phyloP scores from a whole-genome alignment of 805 yeast species.

The Myxozyma mucilagina region DNA sequence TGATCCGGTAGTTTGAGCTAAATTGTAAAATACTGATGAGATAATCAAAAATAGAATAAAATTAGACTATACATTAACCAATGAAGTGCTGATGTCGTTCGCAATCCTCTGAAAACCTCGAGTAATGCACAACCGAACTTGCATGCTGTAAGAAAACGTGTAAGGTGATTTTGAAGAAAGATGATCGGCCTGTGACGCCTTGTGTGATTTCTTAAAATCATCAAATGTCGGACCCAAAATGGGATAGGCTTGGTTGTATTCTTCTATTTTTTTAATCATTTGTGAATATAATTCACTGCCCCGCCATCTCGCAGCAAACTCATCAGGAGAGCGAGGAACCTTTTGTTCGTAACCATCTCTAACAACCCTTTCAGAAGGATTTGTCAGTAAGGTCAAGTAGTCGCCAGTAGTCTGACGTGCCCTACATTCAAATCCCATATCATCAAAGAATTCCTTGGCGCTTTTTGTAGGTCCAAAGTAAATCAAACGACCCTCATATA shows the following conservation, averaged over 20 bases:
- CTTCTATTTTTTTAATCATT: slow-evolving; percentile 50
- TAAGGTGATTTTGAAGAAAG: slow-evolving; percentile 46
- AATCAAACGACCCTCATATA: slow-evolving; percentile 59
- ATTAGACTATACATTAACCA: slow-evolving; percentile 51
- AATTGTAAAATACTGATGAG: slow-evolving; percentile 62
- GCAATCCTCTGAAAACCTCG: slow-evolving; percentile 48
- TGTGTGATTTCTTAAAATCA: slow-evolving; percentile 37
- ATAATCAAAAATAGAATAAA: slow-evolving; percentile 56
- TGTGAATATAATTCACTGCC: slow-evolving; percentile 46
- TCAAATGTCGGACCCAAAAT: slow-evolving; percentile 34
- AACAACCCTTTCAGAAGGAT: slow-evolving; percentile 53
- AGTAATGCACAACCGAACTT: slow-evolving; percentile 42
- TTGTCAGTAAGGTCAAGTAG: slow-evolving; percentile 41
- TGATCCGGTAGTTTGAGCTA: slow-evolving; percentile 53
- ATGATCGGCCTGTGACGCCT: slow-evolving; percentile 44
- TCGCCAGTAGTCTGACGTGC: slow-evolving; percentile 55
- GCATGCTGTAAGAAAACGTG: slow-evolving; percentile 49
- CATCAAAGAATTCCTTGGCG: slow-evolving; percentile 52
- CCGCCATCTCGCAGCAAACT: slow-evolving; percentile 49
- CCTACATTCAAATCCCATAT: slow-evolving; percentile 59
- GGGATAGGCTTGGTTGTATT: slow-evolving; percentile 30
- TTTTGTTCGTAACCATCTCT: slow-evolving; percentile 47
- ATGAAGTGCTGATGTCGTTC: slow-evolving; percentile 57
- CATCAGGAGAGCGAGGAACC: slow-evolving; percentile 52
- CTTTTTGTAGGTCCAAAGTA: slow-evolving; percentile 50